phyloP scores from a whole-genome alignment of 2,329 filamentous ascomycete species.

The Penicillium sp. region DNA sequence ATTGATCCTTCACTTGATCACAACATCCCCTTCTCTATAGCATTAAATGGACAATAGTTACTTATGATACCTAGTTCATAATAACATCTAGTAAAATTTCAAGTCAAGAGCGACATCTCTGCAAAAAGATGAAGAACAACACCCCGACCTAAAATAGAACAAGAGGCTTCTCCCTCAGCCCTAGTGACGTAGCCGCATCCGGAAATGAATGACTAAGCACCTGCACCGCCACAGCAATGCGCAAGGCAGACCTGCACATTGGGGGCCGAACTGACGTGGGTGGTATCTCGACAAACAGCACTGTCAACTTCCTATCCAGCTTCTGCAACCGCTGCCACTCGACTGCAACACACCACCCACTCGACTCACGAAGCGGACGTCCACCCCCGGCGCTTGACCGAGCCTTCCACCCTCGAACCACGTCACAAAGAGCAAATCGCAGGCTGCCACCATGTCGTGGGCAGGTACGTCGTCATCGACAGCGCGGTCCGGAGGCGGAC shows the following conservation, averaged over 20 bases:
- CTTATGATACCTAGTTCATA: background rate
- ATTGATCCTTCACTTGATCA: background rate
- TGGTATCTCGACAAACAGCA: background rate
- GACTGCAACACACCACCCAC: background rate
- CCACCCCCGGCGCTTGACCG: background rate
- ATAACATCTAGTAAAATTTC: no score
- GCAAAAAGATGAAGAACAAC: background rate
- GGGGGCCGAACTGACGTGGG: conserved; percentile 2
- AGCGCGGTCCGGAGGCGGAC: background rate
- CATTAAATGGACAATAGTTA: no score
- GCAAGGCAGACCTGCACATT: conserved; percentile 1
- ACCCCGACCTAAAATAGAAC: background rate
- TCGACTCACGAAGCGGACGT: background rate
- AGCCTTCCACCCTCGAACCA: background rate
- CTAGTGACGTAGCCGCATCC: conserved; percentile 1
- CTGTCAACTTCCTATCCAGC: background rate
- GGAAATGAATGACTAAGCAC: background rate
- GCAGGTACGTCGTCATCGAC: conserved; percentile 55
- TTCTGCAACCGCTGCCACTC: background rate
- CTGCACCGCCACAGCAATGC: background rate
- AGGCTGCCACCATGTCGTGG: conserved; percentile 64
- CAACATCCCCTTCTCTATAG: background rate
- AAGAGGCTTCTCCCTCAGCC: background rate
- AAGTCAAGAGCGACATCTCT: background rate
- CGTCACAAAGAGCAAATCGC: background rate